Conservation (phyloP, 768 basidiomycete genomes). For the Gyrodon lividus region DNA sequence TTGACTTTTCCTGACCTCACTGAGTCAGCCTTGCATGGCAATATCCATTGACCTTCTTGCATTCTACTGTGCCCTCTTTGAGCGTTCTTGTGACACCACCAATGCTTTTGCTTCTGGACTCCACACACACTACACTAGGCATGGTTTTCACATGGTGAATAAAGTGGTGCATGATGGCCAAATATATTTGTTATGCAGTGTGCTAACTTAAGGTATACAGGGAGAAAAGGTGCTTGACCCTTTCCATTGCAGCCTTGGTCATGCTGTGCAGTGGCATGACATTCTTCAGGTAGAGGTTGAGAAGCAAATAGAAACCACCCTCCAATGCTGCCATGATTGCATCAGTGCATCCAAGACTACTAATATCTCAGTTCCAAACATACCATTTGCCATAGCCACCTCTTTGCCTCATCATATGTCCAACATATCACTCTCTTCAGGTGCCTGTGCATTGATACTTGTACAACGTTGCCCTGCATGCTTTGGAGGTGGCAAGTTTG, state of each 20-base stretch:
- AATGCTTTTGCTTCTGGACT: slow-evolving; percentile 2
- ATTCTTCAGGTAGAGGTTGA: slow-evolving; percentile 15
- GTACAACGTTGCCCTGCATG: slow-evolving; percentile 34
- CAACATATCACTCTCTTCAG: too few species aligned
- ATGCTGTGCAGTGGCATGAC: slow-evolving; percentile 31
- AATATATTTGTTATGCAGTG: background rate
- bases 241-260: slow-evolving; percentile 27
- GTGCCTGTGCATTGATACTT: background rate
- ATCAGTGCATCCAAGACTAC: too few species aligned
- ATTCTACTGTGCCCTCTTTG: slow-evolving; percentile 35
- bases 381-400: too few species aligned
- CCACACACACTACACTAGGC: background rate
- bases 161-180: slow-evolving; percentile 14
- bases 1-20: slow-evolving; percentile 35
- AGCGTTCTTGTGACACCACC: slow-evolving; percentile 33
- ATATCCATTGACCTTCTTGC: slow-evolving; percentile 30
- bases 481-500: slow-evolving; percentile 14
- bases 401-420: too few species aligned
- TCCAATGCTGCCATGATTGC: background rate
- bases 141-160: slow-evolving; percentile 14
- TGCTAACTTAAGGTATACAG: slow-evolving; percentile 10
- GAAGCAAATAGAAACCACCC: background rate
- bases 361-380: too few species aligned
- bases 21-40: slow-evolving; percentile 11
- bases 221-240: slow-evolving; percentile 26